Evolutionary conservation across 108 stramenopile species (phyloP).

Genomic region (Fistulifera pelliculosa): DNA sequence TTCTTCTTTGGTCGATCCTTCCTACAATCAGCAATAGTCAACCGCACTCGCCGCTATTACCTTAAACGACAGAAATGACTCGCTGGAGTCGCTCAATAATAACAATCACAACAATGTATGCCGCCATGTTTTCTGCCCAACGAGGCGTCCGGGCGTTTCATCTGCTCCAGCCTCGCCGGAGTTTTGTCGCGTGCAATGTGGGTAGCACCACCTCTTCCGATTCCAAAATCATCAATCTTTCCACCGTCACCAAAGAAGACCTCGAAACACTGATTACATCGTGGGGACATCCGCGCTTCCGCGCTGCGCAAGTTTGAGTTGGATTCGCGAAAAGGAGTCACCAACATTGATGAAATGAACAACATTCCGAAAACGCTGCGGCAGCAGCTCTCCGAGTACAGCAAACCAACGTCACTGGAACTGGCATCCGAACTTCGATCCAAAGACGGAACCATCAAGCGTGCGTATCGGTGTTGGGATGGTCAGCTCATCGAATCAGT

Average conservation of each 20-base stretch:
- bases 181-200: too few species aligned
- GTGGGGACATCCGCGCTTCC: conserved; percentile 68
- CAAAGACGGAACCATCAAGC: conserved; percentile 90
- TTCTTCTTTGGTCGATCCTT: too few species aligned
- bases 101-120: too few species aligned
- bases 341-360: conserved; percentile 67
- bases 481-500: conserved; percentile 94
- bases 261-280: conserved; percentile 34
- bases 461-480: conserved; percentile 80
- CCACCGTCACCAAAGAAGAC: conserved; percentile 30
- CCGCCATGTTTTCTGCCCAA: too few species aligned
- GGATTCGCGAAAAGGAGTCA: conserved; percentile 77
- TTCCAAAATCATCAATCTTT: conserved; percentile 21
- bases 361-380: conserved; percentile 76
- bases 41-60: conserved; percentile 75
- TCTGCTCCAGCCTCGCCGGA: too few species aligned
- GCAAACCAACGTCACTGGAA: conserved; percentile 16
- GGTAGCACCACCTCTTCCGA: too few species aligned
- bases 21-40: too few species aligned
- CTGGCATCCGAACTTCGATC: conserved; percentile 54
- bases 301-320: conserved; percentile 82
- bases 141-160: conserved; percentile 9
- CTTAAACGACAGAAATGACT: too few species aligned
- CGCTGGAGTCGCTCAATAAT: too few species aligned
- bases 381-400: conserved; percentile 29